A percentile compares a stretch with the other conserved stretches of the same genome.
These are phyloP conservation scores for Saturnispora sanitii DNA, from an alignment of 805 yeast species.

Conservation along the genomic window DNA sequence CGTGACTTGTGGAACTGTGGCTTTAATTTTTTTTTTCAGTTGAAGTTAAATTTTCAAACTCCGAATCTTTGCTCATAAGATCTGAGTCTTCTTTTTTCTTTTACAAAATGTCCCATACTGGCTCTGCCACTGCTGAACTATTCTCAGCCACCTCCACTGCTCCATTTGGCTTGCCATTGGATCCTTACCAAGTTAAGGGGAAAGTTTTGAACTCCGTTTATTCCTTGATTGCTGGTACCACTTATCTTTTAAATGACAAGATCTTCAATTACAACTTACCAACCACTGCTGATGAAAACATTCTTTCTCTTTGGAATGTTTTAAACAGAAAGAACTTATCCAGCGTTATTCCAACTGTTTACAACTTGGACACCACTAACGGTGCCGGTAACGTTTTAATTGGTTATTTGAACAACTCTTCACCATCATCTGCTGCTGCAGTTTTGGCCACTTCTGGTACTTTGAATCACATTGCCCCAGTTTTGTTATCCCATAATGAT, in stretches of 20 bases:
- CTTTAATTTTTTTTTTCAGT: too few relatives aligned
- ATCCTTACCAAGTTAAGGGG: conserved; percentile 41
- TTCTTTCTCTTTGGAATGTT: conserved; percentile 57
- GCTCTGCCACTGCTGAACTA: conserved; percentile 13
- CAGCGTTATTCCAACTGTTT: conserved; percentile 51
- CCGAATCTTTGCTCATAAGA: not conserved
- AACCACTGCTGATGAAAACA: conserved; percentile 30
- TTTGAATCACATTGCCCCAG: conserved; percentile 56
- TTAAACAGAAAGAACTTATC: conserved; percentile 40
- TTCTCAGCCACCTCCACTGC: conserved; percentile 33
- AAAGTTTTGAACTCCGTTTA: conserved; percentile 45
- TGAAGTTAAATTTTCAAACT: conserved; percentile 4
- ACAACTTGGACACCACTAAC: conserved; percentile 59
- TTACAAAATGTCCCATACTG: conserved; percentile 15
- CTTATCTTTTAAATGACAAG: conserved; percentile 40
- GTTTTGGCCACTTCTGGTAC: conserved; percentile 63
- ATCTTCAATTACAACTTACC: conserved; percentile 48
- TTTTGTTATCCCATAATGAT: conserved; percentile 33
- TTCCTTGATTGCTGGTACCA: conserved; percentile 43
- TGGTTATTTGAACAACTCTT: conserved; percentile 45
- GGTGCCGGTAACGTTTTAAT: conserved; percentile 77
- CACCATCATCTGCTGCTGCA: conserved; percentile 29
- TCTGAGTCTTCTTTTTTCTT: conserved; percentile 6
- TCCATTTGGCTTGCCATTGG: conserved; percentile 56
- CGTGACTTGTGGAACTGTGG: conserved; percentile 4